Conservation (phyloP, 768 basidiomycete genomes). For the Rhizopogon vulgaris region DNA sequence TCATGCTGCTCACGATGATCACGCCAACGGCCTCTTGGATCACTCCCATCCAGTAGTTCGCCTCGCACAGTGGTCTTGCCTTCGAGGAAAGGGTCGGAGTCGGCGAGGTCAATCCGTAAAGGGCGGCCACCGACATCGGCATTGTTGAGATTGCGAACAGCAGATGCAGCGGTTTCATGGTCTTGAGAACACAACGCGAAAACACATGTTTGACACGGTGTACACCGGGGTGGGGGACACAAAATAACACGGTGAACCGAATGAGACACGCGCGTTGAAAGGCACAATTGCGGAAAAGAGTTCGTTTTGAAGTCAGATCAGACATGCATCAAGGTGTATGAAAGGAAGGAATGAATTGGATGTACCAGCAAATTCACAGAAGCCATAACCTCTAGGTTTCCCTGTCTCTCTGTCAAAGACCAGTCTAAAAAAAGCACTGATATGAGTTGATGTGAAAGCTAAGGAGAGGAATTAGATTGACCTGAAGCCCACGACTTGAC, state of each 20-base stretch:
- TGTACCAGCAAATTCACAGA: constrained; percentile 89
- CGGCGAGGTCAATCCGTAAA: constrained; percentile 89
- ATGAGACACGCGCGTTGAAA: constrained; percentile 1
- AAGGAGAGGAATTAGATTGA: constrained; percentile 18
- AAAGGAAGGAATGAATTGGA: constrained; percentile 27
- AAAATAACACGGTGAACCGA: constrained; percentile 12
- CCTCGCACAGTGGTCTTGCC: constrained; percentile 85
- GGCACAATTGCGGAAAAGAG: constrained; percentile 10
- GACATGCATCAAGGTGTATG: constrained; percentile 20
- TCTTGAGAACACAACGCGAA: constrained; percentile 41
- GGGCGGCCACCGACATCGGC: constrained; percentile 89
- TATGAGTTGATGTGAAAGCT: background rate
- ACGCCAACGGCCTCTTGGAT: constrained; percentile 30
- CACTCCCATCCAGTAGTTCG: constrained; percentile 67
- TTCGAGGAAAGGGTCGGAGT: constrained; percentile 88
- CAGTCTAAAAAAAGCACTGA: constrained; percentile 40
- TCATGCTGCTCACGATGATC: constrained; percentile 48
- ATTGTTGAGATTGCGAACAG: constrained; percentile 93
- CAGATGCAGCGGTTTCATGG: constrained; percentile 92
- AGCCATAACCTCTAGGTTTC: constrained; percentile 90
- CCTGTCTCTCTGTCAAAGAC: constrained; percentile 92
- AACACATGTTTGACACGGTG: background rate
- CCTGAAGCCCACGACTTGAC: constrained; percentile 87
- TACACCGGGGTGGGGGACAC: background rate
- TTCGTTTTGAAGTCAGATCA: constrained; percentile 39